Percentiles rank a stretch among this genome's conserved stretches.
Evolutionary conservation across 73 alveolate genomes (phyloP).

Genomic region (Loxodes magnus): DNA sequence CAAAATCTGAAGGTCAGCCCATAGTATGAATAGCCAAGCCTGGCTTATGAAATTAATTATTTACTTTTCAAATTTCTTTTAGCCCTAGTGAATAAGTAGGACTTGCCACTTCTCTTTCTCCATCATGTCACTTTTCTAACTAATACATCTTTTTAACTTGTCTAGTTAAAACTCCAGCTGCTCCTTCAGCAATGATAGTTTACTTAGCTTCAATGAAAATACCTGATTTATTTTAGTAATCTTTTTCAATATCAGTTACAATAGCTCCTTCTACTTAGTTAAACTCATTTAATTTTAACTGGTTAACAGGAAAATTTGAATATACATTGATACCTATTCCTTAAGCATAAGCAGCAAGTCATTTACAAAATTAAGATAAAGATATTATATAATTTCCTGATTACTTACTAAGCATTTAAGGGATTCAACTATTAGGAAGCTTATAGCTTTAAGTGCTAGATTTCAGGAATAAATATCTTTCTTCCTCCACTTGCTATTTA

Average conservation of each 20-base stretch:
- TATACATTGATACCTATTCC: slow-evolving; percentile 79
- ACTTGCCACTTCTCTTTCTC: slow-evolving; percentile 27
- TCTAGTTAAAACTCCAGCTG: slow-evolving; percentile 78
- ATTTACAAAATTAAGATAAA: slow-evolving; percentile 68
- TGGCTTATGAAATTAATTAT: slow-evolving; percentile 27
- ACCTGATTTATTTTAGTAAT: slow-evolving; percentile 56
- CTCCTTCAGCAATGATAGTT: slow-evolving; percentile 91
- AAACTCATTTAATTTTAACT: slow-evolving; percentile 21
- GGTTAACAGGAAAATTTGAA: slow-evolving; percentile 50
- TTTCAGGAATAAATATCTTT: too few species aligned
- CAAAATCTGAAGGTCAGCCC: slow-evolving; percentile 78
- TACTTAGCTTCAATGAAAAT: slow-evolving; percentile 61
- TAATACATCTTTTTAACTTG: slow-evolving; percentile 37
- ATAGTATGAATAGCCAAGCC: slow-evolving; percentile 87
- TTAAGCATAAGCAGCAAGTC: slow-evolving; percentile 89
- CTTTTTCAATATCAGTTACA: slow-evolving; percentile 72
- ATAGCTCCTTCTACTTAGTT: slow-evolving; percentile 73
- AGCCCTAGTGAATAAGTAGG: slow-evolving; percentile 79
- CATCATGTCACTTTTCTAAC: slow-evolving; percentile 12
- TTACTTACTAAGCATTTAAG: slow-evolving; percentile 15
- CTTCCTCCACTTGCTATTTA: too few species aligned
- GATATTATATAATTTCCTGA: slow-evolving; percentile 78
- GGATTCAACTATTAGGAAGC: slow-evolving; percentile 24
- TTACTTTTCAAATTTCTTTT: slow-evolving; percentile 82
- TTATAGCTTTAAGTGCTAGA: too few species aligned